Evolutionary conservation across 1,284 basidiomycete genomes (phyloP).

Genomic region (Calocybe gambosa): DNA sequence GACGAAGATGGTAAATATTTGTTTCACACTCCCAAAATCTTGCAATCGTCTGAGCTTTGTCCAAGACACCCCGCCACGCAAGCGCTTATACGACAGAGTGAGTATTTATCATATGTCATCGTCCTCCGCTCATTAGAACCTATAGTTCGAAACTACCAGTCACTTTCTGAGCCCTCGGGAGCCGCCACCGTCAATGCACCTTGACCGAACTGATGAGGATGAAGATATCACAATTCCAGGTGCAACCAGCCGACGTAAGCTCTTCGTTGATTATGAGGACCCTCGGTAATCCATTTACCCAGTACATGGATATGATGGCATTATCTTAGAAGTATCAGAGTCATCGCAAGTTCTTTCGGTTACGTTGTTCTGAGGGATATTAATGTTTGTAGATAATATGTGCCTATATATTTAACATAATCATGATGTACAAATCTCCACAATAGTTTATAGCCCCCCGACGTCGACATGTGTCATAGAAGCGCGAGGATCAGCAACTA

Average conservation of each 20-base stretch:
- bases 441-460: not conserved
- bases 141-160: slow-evolving; percentile 66
- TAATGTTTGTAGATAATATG: not conserved
- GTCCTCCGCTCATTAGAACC: not conserved
- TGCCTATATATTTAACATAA: not conserved
- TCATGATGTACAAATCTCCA: not conserved
- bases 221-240: slow-evolving; percentile 65
- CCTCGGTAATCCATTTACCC: slow-evolving; percentile 13
- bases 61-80: slow-evolving; percentile 60
- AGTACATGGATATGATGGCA: slow-evolving; percentile 81
- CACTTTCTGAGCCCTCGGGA: slow-evolving; percentile 68
- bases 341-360: slow-evolving; percentile 70
- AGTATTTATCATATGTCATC: slow-evolving; percentile 11
- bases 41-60: slow-evolving; percentile 7
- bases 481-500: too few relatives aligned
- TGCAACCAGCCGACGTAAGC: slow-evolving; percentile 68
- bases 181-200: slow-evolving; percentile 72
- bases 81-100: slow-evolving; percentile 64
- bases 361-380: slow-evolving; percentile 54
- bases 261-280: slow-evolving; percentile 9
- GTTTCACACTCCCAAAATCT: not conserved
- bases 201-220: slow-evolving; percentile 83
- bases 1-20: slow-evolving; percentile 59
- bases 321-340: slow-evolving; percentile 76
- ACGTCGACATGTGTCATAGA: not conserved